Conservation (phyloP, 176 grass and related monocot species). For the Thalia dealbata region DNA sequence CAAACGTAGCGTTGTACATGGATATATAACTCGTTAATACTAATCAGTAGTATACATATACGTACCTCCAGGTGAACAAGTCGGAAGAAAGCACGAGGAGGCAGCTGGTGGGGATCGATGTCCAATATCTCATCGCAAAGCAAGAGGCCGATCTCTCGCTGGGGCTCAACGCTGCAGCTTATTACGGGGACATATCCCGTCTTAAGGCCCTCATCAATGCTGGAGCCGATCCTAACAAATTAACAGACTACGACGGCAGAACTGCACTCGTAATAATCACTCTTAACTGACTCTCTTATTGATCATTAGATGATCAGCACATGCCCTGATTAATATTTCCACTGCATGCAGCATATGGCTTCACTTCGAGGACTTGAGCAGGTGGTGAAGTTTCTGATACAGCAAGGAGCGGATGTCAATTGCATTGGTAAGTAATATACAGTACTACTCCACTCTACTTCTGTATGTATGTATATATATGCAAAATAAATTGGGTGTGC, state of each 20-base stretch:
- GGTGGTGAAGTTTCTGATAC: constrained; percentile 61
- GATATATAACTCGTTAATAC: too few relatives aligned
- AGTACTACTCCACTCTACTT: too few relatives aligned
- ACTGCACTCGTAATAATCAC: constrained; percentile 74
- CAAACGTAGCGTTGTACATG: too few relatives aligned
- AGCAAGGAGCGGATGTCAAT: constrained; percentile 51
- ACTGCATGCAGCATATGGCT: constrained; percentile 82
- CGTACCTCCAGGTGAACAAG: constrained; percentile 35
- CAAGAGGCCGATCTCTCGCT: constrained; percentile 70
- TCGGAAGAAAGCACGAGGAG: constrained; percentile 47
- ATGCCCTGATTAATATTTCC: too few relatives aligned
- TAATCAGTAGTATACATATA: too few relatives aligned
- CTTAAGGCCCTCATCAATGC: constrained; percentile 61
- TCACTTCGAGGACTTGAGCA: constrained; percentile 70
- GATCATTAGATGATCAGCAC: too few relatives aligned
- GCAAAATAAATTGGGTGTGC: too few relatives aligned
- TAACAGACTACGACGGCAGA: constrained; percentile 65
- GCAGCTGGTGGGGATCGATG: constrained; percentile 47
- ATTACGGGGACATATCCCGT: constrained; percentile 58
- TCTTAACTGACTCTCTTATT: too few relatives aligned
- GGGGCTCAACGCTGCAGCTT: constrained; percentile 63
- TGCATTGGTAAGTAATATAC: constrained; percentile 46
- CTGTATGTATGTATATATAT: too few relatives aligned
- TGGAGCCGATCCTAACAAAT: constrained; percentile 86
- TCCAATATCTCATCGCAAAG: constrained; percentile 69